These are phyloP conservation scores for Mycosarcoma mackinlayi DNA, from an alignment of 1,284 basidiomycete genomes.

Conservation along the genomic window DNA sequence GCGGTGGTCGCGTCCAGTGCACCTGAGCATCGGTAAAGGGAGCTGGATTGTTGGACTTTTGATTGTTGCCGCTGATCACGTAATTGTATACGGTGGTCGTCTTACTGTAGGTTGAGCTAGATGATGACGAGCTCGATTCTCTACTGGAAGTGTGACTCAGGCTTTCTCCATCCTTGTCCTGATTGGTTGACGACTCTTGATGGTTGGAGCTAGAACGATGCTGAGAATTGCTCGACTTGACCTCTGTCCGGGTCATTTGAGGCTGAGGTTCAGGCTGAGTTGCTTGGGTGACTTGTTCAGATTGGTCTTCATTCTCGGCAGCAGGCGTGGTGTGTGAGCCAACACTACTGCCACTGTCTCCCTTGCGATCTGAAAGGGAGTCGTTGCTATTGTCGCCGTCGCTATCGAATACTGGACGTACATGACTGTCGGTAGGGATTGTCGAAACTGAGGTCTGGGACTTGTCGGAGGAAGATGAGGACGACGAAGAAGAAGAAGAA, in stretches of 20 bases:
- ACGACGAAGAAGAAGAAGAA: slow-evolving; percentile 20
- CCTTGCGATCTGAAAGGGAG: neutral
- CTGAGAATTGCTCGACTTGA: slow-evolving; percentile 3
- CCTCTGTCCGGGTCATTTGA: neutral
- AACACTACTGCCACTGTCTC: too few species aligned
- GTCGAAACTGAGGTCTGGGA: neutral
- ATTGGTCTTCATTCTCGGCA: neutral
- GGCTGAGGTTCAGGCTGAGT: neutral
- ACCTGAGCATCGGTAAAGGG: slow-evolving; percentile 28
- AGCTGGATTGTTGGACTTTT: slow-evolving; percentile 16
- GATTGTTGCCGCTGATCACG: slow-evolving; percentile 22
- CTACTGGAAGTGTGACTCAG: neutral
- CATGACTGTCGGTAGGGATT: neutral
- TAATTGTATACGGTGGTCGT: slow-evolving; percentile 26
- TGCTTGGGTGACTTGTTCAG: neutral
- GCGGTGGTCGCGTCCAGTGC: slow-evolving; percentile 28
- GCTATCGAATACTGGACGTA: neutral
- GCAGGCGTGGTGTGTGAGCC: too few species aligned
- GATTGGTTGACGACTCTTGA: neutral
- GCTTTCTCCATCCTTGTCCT: slow-evolving; percentile 9
- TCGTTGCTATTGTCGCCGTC: neutral
- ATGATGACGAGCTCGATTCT: slow-evolving; percentile 8
- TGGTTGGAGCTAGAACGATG: neutral
- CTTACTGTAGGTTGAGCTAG: slow-evolving; percentile 20
- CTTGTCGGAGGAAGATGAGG: slow-evolving; percentile 9